A percentile compares a stretch with the other conserved stretches of the same genome.
phyloP scores from a whole-genome alignment of 202 grass and related monocot species.

The Eragrostis tef region DNA sequence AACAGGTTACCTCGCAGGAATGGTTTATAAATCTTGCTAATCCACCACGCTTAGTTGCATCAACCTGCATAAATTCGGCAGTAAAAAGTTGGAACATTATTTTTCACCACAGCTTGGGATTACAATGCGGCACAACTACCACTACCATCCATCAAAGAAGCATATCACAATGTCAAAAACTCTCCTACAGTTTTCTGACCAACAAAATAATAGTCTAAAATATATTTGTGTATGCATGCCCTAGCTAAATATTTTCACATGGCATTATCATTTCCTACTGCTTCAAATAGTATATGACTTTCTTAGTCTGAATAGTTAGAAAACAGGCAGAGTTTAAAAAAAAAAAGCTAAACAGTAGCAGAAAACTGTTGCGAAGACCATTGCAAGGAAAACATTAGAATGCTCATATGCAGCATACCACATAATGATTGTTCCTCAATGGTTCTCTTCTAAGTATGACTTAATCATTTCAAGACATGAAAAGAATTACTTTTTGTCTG shows the following conservation, averaged over 20 bases:
- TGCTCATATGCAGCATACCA: slow-evolving; percentile 16
- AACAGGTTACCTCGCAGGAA: slow-evolving; percentile 78
- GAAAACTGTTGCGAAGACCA: slow-evolving; percentile 3
- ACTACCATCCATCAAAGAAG: slow-evolving; percentile 16
- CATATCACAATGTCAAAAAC: neutral
- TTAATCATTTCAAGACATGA: slow-evolving; percentile 10
- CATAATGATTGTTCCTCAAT: slow-evolving; percentile 5
- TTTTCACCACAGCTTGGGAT: neutral
- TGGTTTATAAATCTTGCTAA: slow-evolving; percentile 98
- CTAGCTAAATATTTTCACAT: neutral
- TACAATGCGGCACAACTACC: neutral
- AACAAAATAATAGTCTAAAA: neutral
- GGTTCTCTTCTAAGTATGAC: neutral
- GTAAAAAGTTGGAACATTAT: slow-evolving; percentile 1
- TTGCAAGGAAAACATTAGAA: slow-evolving; percentile 4
- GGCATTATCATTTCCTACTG: neutral
- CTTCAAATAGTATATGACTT: slow-evolving; percentile 11
- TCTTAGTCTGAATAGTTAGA: slow-evolving; percentile 38
- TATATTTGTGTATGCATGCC: neutral
- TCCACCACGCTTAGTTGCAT: slow-evolving; percentile 91
- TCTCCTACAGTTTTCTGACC: neutral
- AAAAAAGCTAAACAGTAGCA: slow-evolving; percentile 39
- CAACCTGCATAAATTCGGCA: slow-evolving; percentile 62
- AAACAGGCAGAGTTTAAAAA: slow-evolving; percentile 14
- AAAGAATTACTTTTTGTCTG: neutral